Evolutionary conservation across 1,139 yeast species (phyloP).

Genomic region (Geotrichum citri-aurantii): DNA sequence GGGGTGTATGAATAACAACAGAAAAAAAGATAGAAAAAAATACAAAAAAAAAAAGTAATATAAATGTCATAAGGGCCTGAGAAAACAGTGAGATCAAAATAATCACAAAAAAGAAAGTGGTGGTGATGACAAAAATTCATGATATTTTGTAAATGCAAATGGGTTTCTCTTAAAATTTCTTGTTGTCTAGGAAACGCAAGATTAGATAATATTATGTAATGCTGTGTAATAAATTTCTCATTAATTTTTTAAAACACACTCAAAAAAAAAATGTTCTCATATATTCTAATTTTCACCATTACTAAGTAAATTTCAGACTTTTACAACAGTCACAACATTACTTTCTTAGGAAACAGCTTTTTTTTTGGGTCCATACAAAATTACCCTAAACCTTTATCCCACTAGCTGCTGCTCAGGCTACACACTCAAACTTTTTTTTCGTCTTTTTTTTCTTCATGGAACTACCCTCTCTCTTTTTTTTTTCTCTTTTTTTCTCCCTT

Average conservation of each 20-base stretch:
- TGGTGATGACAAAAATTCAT: background rate
- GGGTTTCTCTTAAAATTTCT: background rate
- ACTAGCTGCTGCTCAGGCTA: background rate
- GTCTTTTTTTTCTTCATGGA: conserved; percentile 3
- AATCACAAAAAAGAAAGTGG: background rate
- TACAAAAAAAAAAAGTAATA: background rate
- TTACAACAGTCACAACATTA: background rate
- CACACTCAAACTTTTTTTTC: conserved; percentile 4
- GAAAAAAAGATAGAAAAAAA: background rate
- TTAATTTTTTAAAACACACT: background rate
- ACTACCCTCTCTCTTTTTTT: conserved; percentile 6
- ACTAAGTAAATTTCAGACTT: background rate
- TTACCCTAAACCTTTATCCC: conserved; percentile 6
- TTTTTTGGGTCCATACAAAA: background rate
- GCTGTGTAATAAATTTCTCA: background rate
- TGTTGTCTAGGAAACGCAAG: background rate
- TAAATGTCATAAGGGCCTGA: background rate
- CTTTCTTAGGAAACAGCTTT: background rate
- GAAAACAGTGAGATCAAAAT: background rate
- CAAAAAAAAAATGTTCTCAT: background rate
- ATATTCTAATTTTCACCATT: background rate
- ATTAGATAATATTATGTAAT: background rate
- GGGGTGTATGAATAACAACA: background rate
- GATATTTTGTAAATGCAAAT: background rate
- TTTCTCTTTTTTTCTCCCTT: background rate